Percentiles rank a stretch among this genome's conserved stretches.
Evolutionary conservation across 352 stramenopile species (phyloP).

Genomic region (Hyaloperonospora brassicae): DNA sequence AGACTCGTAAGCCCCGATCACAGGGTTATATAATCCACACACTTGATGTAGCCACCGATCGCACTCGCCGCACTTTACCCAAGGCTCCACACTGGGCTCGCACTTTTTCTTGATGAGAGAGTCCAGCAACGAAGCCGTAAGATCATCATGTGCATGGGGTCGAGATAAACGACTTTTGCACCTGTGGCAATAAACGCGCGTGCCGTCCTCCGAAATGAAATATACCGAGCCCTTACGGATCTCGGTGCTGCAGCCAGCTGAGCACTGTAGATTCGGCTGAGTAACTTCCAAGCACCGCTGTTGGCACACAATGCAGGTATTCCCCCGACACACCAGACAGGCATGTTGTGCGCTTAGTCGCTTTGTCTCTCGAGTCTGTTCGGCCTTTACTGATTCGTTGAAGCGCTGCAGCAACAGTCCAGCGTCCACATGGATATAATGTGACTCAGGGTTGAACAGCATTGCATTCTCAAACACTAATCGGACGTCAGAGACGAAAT

Average conservation of each 20-base stretch:
- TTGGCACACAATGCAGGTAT: slow-evolving; percentile 64
- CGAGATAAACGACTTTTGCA: slow-evolving; percentile 40
- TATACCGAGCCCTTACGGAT: slow-evolving; percentile 75
- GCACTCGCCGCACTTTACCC: slow-evolving; percentile 79
- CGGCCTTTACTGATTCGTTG: slow-evolving; percentile 44
- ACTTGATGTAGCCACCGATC: slow-evolving; percentile 84
- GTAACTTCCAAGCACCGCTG: slow-evolving; percentile 60
- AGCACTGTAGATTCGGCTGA: slow-evolving; percentile 63
- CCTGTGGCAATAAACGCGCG: slow-evolving; percentile 73
- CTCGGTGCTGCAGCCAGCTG: slow-evolving; percentile 59
- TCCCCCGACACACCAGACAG: slow-evolving; percentile 55
- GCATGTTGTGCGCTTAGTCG: slow-evolving; percentile 37
- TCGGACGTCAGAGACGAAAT: slow-evolving; percentile 70
- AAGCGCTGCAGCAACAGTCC: slow-evolving; percentile 55
- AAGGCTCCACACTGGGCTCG: slow-evolving; percentile 64
- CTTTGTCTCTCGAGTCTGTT: slow-evolving; percentile 38
- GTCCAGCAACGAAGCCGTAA: slow-evolving; percentile 14
- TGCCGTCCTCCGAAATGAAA: slow-evolving; percentile 66
- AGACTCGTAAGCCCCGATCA: slow-evolving; percentile 42
- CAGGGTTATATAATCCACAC: slow-evolving; percentile 89
- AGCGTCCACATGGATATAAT: slow-evolving; percentile 75
- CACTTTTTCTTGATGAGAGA: slow-evolving; percentile 59
- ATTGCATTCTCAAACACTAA: slow-evolving; percentile 89
- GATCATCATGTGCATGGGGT: slow-evolving; percentile 7
- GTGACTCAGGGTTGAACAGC: slow-evolving; percentile 67